Base-by-base conservation (phyloP, 257 asterid species). In the Avicennia marina region DNA sequence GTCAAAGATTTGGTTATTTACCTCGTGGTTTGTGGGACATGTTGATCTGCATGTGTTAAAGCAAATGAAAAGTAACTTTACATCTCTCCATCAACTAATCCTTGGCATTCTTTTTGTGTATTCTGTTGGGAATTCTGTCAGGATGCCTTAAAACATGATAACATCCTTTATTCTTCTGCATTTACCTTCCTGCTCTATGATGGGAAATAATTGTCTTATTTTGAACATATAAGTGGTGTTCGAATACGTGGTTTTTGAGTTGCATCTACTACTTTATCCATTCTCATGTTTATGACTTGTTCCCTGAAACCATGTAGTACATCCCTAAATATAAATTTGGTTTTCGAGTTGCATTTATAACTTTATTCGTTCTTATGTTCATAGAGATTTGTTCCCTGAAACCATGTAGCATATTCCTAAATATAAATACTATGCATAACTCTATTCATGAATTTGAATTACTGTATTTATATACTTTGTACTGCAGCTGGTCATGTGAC, bases 401-500 rank as follows among this genome's bases (percentile, higher is more conserved):
- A 34, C 19, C 61, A 6, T 36, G 17, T 6, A 11, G 31, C 42
- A 22, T 36, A 21, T 34, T 61, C 16, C 3, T 36, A 36, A 36
- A 16, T 48, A 20, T 39, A n/a, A 50, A 18, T 39, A 24, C 13
- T 43, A 8, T 25, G 25, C 13, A 19, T 25, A 16, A 49, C 21
- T 48, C 22, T 13, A 20, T 16, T 21, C 26, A 31, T 39, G 48
- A 39, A 38, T 41, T 36, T 10, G 69, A 49, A 49, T 44, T n/a
- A 29, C 51, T 29, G 7, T 32, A 21, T 50, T 7, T n/a, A 9
- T 42, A 16, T 36, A 5, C 60, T 69, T 53, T 77, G 47, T 75
- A 44, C 20, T 83, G 84, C 91, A 93, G 99, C 99, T 76, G 99
- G 99, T 63, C 97, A 93, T 60, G 97, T 71, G 11, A 86, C 99